These are phyloP conservation scores for Myriangium duriaei DNA, from an alignment of 2,329 filamentous ascomycete species.

Conservation along the genomic window DNA sequence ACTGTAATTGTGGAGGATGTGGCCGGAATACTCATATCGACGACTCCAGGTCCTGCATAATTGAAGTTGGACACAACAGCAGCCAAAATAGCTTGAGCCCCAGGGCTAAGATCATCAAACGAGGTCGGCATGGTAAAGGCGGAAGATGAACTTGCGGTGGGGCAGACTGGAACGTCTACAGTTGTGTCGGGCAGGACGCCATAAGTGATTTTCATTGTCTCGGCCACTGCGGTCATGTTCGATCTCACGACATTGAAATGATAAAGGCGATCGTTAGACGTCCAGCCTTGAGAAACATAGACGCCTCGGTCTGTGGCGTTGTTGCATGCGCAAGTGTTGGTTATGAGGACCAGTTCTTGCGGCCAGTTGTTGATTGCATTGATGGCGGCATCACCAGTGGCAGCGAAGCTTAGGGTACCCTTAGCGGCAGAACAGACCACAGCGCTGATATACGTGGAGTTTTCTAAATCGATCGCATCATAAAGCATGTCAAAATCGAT, in stretches of 20 bases:
- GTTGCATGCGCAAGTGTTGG: neutral
- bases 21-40: neutral
- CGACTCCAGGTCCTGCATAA: neutral
- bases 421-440: neutral
- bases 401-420: neutral
- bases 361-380: conserved; percentile 20
- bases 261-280: neutral
- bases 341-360: conserved; percentile 23
- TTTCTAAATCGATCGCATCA: neutral
- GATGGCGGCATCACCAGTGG: conserved; percentile 19
- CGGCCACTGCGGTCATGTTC: neutral
- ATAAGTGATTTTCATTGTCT: neutral
- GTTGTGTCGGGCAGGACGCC: neutral
- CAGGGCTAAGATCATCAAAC: conserved; percentile 1
- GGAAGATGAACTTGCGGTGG: neutral
- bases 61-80: neutral
- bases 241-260: neutral
- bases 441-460: neutral
- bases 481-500: neutral
- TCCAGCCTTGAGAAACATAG: neutral
- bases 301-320: neutral
- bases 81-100: neutral
- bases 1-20: neutral
- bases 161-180: neutral
- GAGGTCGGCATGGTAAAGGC: conserved; percentile 22